These are phyloP conservation scores for Myriosclerotinia duriaeana DNA, from an alignment of 2,329 filamentous ascomycete genomes.

Conservation along the genomic window DNA sequence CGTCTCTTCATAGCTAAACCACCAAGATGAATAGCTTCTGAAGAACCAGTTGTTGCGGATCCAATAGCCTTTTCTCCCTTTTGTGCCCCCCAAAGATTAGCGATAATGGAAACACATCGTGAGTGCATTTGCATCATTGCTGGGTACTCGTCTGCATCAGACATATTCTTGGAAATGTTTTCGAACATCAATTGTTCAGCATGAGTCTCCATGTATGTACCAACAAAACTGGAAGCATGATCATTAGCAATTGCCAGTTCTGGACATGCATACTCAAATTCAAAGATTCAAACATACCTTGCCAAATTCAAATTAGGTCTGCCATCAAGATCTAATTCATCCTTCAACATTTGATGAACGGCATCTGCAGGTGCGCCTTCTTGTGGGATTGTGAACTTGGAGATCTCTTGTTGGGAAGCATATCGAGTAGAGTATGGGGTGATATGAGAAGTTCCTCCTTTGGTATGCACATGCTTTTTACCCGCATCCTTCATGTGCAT, in stretches of 20 bases:
- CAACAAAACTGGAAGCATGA: slow-evolving; percentile 55
- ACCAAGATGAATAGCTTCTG: slow-evolving; percentile 69
- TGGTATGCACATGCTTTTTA: slow-evolving; percentile 41
- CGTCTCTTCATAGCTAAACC: slow-evolving; percentile 73
- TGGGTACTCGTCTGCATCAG: slow-evolving; percentile 67
- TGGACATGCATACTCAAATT: background rate
- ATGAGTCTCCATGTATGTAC: slow-evolving; percentile 69
- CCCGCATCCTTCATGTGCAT: slow-evolving; percentile 43
- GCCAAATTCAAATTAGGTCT: slow-evolving; percentile 68
- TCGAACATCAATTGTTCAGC: slow-evolving; percentile 64
- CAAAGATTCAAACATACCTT: slow-evolving; percentile 41
- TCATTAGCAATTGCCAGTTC: slow-evolving; percentile 14
- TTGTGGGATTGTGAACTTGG: slow-evolving; percentile 59
- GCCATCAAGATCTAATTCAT: slow-evolving; percentile 64
- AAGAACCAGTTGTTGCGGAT: slow-evolving; percentile 68
- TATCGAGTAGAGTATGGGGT: slow-evolving; percentile 60
- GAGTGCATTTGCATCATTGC: slow-evolving; percentile 61
- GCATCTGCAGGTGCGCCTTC: slow-evolving; percentile 60
- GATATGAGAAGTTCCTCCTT: slow-evolving; percentile 50
- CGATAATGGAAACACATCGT: slow-evolving; percentile 67
- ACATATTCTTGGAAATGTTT: slow-evolving; percentile 69
- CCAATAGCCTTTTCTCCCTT: slow-evolving; percentile 64
- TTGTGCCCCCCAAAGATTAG: slow-evolving; percentile 63
- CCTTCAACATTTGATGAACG: slow-evolving; percentile 63
- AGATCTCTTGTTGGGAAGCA: slow-evolving; percentile 53